These are phyloP conservation scores for Gnaphalium uliginosum DNA, from an alignment of 129 eudicot species.

Conservation along the genomic window DNA sequence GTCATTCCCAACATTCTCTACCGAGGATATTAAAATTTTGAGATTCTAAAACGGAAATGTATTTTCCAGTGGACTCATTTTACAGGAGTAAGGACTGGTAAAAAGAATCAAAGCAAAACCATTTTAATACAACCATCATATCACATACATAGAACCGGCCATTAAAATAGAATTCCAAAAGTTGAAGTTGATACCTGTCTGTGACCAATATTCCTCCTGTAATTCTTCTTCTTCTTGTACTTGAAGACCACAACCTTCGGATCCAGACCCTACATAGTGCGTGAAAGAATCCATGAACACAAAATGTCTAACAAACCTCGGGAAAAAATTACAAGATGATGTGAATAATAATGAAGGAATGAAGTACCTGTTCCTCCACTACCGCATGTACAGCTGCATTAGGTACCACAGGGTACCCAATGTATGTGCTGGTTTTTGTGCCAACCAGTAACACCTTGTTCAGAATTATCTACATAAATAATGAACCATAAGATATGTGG, in stretches of 20 bases:
- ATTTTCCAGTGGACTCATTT: neutral
- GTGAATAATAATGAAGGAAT: neutral
- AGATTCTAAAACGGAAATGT: neutral
- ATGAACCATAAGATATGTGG: neutral
- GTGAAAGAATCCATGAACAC: slow-evolving; percentile 19
- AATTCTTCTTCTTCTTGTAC: slow-evolving; percentile 90
- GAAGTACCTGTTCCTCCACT: slow-evolving; percentile 89
- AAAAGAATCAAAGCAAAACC: neutral
- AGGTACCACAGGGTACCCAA: slow-evolving; percentile 83
- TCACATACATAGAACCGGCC: neutral
- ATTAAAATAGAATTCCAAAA: neutral
- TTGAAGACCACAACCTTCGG: slow-evolving; percentile 84
- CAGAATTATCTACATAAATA: slow-evolving; percentile 56
- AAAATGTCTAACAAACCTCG: neutral
- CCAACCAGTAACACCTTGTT: slow-evolving; percentile 95
- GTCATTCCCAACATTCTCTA: too few species aligned
- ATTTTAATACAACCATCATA: neutral
- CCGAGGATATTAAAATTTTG: neutral
- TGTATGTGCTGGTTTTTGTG: slow-evolving; percentile 66
- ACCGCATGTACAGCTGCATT: slow-evolving; percentile 96
- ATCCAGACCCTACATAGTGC: slow-evolving; percentile 54
- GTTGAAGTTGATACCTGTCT: slow-evolving; percentile 63
- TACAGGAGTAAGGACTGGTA: neutral
- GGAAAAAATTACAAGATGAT: neutral
- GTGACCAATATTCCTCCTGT: slow-evolving; percentile 86